These are phyloP conservation scores for Penicillium corylophilum DNA, from an alignment of 2,329 filamentous ascomycete genomes.

Conservation along the genomic window DNA sequence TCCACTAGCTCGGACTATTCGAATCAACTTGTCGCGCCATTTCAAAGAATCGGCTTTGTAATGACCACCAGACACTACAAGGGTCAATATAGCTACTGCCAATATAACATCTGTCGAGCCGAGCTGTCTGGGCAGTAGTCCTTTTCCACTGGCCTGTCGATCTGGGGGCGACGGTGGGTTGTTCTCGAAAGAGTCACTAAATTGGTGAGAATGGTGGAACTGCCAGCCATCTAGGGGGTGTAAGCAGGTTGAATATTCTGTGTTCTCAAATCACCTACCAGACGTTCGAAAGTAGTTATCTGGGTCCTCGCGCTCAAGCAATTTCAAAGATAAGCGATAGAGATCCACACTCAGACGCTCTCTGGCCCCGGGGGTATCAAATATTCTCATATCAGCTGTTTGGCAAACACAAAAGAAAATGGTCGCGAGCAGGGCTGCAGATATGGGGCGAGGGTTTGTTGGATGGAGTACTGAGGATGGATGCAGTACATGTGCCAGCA, in stretches of 20 bases:
- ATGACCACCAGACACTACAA: conserved; percentile 50
- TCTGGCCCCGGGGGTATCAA: conserved; percentile 44
- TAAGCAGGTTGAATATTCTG: neutral
- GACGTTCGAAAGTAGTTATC: conserved; percentile 22
- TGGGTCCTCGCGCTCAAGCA: conserved; percentile 27
- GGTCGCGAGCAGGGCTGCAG: conserved; percentile 48
- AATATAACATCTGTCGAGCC: conserved; percentile 43
- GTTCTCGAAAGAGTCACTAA: conserved; percentile 1
- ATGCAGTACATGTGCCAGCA: conserved; percentile 49
- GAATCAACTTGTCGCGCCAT: conserved; percentile 49
- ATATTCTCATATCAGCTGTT: conserved; percentile 47
- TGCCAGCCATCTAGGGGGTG: conserved; percentile 15
- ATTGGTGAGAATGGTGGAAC: conserved; percentile 10
- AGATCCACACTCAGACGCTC: conserved; percentile 33
- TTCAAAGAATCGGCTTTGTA: conserved; percentile 51
- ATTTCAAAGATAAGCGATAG: conserved; percentile 36
- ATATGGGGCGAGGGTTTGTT: conserved; percentile 42
- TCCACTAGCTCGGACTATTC: conserved; percentile 41
- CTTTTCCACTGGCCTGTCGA: conserved; percentile 17
- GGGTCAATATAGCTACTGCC: conserved; percentile 47
- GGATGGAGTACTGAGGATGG: conserved; percentile 46
- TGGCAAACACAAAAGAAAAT: conserved; percentile 53
- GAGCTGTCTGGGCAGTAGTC: conserved; percentile 15
- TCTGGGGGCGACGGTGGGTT: conserved; percentile 8
- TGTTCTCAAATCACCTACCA: conserved; percentile 3